These are phyloP conservation scores for Sergeia podlipaevii DNA, from an alignment of 208 protist genomes.

Conservation along the genomic window DNA sequence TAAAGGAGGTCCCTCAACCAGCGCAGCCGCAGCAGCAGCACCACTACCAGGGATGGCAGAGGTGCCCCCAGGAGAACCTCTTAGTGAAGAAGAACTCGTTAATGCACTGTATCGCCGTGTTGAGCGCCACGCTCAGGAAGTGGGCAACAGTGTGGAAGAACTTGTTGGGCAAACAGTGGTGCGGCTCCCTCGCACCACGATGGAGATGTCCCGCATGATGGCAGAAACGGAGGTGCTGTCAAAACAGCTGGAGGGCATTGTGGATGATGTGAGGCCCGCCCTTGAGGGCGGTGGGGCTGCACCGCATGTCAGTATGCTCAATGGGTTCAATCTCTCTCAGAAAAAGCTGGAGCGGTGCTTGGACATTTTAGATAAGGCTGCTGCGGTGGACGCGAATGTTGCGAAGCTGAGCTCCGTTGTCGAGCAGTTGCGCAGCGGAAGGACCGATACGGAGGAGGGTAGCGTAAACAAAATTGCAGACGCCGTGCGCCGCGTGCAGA, in stretches of 20 bases:
- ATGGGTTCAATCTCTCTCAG: constrained; percentile 30
- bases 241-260: constrained; percentile 36
- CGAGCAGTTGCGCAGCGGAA: constrained; percentile 16
- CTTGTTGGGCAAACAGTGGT: constrained; percentile 58
- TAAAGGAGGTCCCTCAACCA: neutral
- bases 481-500: constrained; percentile 18
- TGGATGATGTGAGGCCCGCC: constrained; percentile 27
- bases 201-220: constrained; percentile 69
- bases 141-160: constrained; percentile 47
- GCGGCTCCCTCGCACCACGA: constrained; percentile 58
- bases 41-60: too few relatives aligned
- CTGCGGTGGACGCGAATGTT: constrained; percentile 38
- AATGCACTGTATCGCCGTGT: constrained; percentile 36
- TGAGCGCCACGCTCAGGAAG: constrained; percentile 50
- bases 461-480: neutral
- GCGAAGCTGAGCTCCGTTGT: constrained; percentile 41
- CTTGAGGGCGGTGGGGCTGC: constrained; percentile 2
- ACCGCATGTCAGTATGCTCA: constrained; percentile 18
- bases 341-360: constrained; percentile 46
- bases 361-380: constrained; percentile 38
- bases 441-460: neutral
- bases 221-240: constrained; percentile 48
- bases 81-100: constrained; percentile 30
- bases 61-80: constrained; percentile 1
- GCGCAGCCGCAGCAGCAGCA: neutral